Evolutionary conservation across 1,284 basidiomycete genomes (phyloP).

Genomic region (Stereum hirsutum): DNA sequence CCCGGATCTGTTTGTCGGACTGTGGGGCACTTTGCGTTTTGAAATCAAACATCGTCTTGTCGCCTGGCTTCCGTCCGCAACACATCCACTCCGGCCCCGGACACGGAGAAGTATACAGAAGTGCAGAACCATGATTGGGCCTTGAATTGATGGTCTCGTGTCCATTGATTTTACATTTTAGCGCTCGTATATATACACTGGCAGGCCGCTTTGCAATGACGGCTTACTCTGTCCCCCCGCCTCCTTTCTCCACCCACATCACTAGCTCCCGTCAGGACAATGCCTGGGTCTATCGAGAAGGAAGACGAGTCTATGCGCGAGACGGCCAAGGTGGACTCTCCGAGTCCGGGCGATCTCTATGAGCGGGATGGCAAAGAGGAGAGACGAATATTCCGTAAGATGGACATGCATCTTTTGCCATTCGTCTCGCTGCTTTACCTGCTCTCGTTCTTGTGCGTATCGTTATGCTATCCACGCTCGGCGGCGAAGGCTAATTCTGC

Average conservation of each 20-base stretch:
- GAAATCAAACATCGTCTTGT: too few relatives aligned
- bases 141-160: too few relatives aligned
- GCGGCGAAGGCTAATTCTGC: not conserved
- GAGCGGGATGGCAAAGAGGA: constrained; percentile 14
- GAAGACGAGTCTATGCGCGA: not conserved
- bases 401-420: constrained; percentile 40
- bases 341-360: not conserved
- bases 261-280: not conserved
- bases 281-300: constrained; percentile 1
- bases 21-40: too few relatives aligned
- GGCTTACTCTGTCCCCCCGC: not conserved
- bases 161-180: too few relatives aligned
- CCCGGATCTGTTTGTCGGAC: too few relatives aligned
- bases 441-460: constrained; percentile 40
- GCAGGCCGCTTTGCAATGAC: not conserved
- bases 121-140: too few relatives aligned
- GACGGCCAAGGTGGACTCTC: not conserved
- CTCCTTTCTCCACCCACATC: not conserved
- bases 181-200: too few relatives aligned
- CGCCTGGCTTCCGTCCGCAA: too few relatives aligned
- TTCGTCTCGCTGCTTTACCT: constrained; percentile 51
- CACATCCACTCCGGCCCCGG: too few relatives aligned
- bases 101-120: too few relatives aligned
- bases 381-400: constrained; percentile 32
- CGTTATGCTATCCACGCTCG: not conserved